Percentiles rank a stretch among this genome's conserved stretches.
These are phyloP conservation scores for Tylopilus sp. DNA, from an alignment of 1,284 basidiomycete species.

Conservation along the genomic window DNA sequence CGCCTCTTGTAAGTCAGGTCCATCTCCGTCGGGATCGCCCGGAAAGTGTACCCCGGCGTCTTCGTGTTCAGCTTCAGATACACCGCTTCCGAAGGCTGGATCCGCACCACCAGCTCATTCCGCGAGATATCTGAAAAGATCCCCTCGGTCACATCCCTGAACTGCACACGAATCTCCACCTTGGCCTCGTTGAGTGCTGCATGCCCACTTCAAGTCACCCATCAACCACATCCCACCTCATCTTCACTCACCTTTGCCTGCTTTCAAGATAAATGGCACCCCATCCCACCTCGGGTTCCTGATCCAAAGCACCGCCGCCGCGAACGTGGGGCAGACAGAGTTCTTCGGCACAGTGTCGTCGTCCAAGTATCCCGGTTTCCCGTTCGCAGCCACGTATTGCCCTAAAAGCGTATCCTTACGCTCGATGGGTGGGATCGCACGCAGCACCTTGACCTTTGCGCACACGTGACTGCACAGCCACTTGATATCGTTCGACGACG, in stretches of 20 bases:
- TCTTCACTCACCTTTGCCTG: conserved; percentile 79
- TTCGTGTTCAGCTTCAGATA: conserved; percentile 96
- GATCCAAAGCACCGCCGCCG: conserved; percentile 84
- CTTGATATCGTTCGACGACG: conserved; percentile 15
- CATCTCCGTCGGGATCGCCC: conserved; percentile 92
- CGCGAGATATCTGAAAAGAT: conserved; percentile 94
- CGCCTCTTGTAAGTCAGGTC: conserved; percentile 95
- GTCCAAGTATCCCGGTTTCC: conserved; percentile 96
- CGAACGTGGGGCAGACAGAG: conserved; percentile 91
- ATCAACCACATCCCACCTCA: conserved; percentile 2
- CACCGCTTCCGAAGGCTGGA: conserved; percentile 91
- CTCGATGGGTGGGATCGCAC: conserved; percentile 81
- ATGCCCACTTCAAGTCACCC: conserved; percentile 7
- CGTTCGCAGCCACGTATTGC: conserved; percentile 84
- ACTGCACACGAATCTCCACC: conserved; percentile 94
- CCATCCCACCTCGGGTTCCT: conserved; percentile 97
- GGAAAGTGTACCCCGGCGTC: conserved; percentile 84
- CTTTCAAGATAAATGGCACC: conserved; percentile 95
- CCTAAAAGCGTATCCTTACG: conserved; percentile 81
- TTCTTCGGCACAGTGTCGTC: conserved; percentile 90
- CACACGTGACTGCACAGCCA: conserved; percentile 15
- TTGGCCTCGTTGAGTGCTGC: conserved; percentile 93
- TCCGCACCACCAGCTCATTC: conserved; percentile 93
- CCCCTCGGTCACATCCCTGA: conserved; percentile 92
- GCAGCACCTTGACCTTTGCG: conserved; percentile 88